Base-by-base conservation (phyloP, 768 basidiomycete species). In the Guyanaporus albipodus region DNA sequence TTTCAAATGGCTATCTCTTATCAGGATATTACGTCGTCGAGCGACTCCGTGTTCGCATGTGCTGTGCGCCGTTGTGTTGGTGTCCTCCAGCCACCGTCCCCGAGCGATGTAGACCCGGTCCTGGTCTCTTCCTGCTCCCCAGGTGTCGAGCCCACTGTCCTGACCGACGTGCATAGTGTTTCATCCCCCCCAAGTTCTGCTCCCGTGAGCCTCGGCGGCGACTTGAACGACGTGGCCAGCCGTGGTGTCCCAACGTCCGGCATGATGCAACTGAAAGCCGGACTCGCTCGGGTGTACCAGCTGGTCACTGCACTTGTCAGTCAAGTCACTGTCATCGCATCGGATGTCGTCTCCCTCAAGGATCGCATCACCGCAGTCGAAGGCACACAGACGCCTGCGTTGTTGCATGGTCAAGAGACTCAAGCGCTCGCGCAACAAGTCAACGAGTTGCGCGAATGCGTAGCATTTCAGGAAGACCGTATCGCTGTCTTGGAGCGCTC, bases 281-380 rank as follows among this genome's bases (percentile, higher is more conserved):
- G 17, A 7, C 29, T 61, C 32, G 23, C 32, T 32, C 17, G 28
- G 50, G 18, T 58, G 21, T 48, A 40, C 34, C 44, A 40, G n/a
- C 12, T 56, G 24, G 36, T 53, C 36, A 4, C 10, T 6, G 6
- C 31, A 0, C 48, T 60, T 1, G 22, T 51, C 32, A 9, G 39
- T 14, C 50, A 46, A 42, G 33, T 52, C 18, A 5, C 40, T 6
- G 5, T 29, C 18, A 31, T 52, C 5, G 50, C 46, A 5, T 56
- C 48, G 24, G 51, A 49, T 2, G 27, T 63, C 26, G 44, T 52
- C 15, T 42, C 42, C 0, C 56, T 62, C 42, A 48, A 50, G 52
- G 44, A 54, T 44, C 56, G 62, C 14, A 19, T 61, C 18, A 24
- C 42, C 15, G 35, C 26, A 5, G 37, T 56, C 36, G 62, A 62